These are phyloP conservation scores for Boletus rex-veris DNA, from an alignment of 768 basidiomycete genomes.

Conservation along the genomic window DNA sequence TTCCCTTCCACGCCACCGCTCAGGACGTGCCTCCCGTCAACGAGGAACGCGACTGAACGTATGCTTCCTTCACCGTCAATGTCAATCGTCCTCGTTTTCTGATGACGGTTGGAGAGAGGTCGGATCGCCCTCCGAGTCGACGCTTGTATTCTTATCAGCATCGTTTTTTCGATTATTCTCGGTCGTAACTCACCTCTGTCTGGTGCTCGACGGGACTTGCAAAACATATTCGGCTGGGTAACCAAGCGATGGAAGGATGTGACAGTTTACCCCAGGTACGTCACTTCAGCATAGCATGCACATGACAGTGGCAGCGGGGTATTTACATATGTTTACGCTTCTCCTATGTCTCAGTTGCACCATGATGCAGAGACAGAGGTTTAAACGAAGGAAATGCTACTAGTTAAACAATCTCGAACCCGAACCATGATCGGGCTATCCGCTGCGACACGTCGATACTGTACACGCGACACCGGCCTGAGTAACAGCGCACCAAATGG, in stretches of 20 bases:
- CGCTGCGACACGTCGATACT: neutral
- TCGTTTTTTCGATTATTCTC: neutral
- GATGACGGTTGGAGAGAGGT: neutral
- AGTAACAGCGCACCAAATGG: slow-evolving; percentile 6
- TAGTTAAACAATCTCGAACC: neutral
- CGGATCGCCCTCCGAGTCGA: neutral
- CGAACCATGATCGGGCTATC: neutral
- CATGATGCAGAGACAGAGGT: too few species aligned
- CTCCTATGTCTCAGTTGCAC: too few species aligned
- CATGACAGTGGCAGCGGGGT: too few species aligned
- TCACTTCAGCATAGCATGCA: neutral
- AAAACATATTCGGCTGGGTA: neutral
- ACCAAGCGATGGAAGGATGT: neutral
- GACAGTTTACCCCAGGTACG: neutral
- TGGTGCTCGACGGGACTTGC: neutral
- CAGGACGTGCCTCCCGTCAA: slow-evolving; percentile 1
- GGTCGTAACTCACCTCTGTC: neutral
- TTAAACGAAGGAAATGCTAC: too few species aligned
- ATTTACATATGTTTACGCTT: too few species aligned
- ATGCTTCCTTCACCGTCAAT: slow-evolving; percentile 1
- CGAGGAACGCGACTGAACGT: slow-evolving; percentile 7
- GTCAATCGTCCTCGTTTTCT: neutral
- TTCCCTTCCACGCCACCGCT: slow-evolving; percentile 4
- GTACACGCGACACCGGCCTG: neutral
- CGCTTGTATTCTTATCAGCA: neutral